Conservation (phyloP, 176 grass and related monocot species). For the Cymbopogon citratus region DNA sequence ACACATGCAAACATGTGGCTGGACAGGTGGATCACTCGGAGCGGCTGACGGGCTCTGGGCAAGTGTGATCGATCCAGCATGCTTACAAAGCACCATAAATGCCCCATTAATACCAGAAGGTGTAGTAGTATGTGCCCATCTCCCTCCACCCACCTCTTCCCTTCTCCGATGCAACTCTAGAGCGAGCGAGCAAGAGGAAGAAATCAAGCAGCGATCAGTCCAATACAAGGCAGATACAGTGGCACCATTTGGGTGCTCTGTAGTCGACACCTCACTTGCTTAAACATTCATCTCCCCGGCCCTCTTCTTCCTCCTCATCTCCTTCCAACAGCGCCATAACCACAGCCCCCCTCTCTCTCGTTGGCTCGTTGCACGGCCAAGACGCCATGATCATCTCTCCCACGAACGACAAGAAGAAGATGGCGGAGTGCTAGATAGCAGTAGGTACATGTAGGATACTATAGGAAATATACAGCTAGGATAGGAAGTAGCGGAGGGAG, state of each 20-base stretch:
- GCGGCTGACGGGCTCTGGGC: constrained; percentile 11
- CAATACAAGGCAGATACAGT: not conserved
- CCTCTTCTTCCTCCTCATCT: not conserved
- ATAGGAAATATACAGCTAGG: not conserved
- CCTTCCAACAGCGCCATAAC: not conserved
- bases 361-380: not conserved
- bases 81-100: constrained; percentile 69
- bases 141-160: not conserved
- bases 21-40: not conserved
- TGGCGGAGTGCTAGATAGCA: not conserved
- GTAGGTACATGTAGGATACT: not conserved
- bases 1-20: not conserved
- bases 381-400: constrained; percentile 23
- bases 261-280: constrained; percentile 32
- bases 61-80: constrained; percentile 46
- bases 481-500: not conserved
- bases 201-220: not conserved
- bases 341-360: not conserved
- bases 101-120: constrained; percentile 57
- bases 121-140: constrained; percentile 30
- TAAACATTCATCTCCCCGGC: not conserved
- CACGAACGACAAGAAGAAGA: not conserved
- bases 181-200: too few relatives aligned
- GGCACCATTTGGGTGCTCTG: constrained; percentile 26
- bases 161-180: not conserved